These are phyloP conservation scores for Jatropha podagrica DNA, from an alignment of 441 rosid species.

Conservation along the genomic window DNA sequence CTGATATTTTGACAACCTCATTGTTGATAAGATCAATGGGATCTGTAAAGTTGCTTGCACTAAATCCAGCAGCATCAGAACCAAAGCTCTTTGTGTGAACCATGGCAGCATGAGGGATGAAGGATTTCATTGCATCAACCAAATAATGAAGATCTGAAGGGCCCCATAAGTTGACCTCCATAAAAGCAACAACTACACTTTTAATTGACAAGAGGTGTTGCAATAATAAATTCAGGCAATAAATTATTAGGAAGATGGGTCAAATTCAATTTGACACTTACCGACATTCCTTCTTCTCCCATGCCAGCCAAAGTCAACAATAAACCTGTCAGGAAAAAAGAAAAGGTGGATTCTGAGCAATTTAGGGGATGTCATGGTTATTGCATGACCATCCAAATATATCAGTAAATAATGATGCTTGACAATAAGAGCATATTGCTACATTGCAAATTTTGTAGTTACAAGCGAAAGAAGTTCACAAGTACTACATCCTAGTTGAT, in stretches of 20 bases:
- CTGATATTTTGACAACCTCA: slow-evolving; percentile 90
- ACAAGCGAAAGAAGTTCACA: neutral
- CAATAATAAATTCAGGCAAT: neutral
- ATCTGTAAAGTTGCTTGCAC: slow-evolving; percentile 37
- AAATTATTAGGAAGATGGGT: slow-evolving; percentile 2
- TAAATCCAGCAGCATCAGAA: slow-evolving; percentile 38
- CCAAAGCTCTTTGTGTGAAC: slow-evolving; percentile 87
- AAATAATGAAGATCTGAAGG: slow-evolving; percentile 86
- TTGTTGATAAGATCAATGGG: slow-evolving; percentile 66
- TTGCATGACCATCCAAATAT: slow-evolving; percentile 7
- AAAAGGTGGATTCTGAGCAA: slow-evolving; percentile 11
- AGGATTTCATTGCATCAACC: slow-evolving; percentile 89
- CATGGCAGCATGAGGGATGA: slow-evolving; percentile 96
- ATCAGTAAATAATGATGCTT: neutral
- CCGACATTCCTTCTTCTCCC: slow-evolving; percentile 75
- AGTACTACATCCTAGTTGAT: slow-evolving; percentile 14
- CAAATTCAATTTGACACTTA: slow-evolving; percentile 38
- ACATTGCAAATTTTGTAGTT: neutral
- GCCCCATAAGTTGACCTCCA: slow-evolving; percentile 92
- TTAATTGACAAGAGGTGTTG: neutral
- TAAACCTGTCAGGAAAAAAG: slow-evolving; percentile 41
- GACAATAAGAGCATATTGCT: neutral
- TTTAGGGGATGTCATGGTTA: slow-evolving; percentile 8
- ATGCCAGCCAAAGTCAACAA: slow-evolving; percentile 71
- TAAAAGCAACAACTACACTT: slow-evolving; percentile 21